Evolutionary conservation across 805 yeast genomes (phyloP), one percentile per base, ranked within the genome.

Genomic region (Candida tammaniensis): DNA sequence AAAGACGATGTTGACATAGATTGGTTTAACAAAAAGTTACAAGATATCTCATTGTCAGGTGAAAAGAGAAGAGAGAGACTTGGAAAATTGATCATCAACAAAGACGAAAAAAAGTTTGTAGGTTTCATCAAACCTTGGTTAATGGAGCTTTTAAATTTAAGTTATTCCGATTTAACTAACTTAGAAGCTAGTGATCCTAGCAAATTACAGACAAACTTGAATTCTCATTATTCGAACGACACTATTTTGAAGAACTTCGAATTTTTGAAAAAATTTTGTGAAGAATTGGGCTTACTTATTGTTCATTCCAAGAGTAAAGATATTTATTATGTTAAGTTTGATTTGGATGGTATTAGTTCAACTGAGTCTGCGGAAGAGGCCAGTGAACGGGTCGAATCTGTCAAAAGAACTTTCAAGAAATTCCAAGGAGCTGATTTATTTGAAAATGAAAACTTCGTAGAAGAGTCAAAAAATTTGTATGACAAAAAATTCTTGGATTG

Each of bases 1-100:
- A 80, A 74, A 44, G 79, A 80, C 34, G 86, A 83, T 42, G 75
- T 86, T 36, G 96, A 89, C 57, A 78, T 86, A 21, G 93, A 84
- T 42, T 89, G 96, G 96, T 86, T 87, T 60, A 87, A 87, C 59
- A 74, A 82, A 50, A 85, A 85, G 51, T 71, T 91, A 42, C 94
- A 85, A 46, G 82, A 82, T 50, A 78, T 85, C 37, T 82, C 91
- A 5, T 63, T 80, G 29, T 70, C 78, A 33, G 93, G 91, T 49
- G 85, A 78, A 47, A 76, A 68, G 58, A 81, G 73, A 56, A 75
- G 87, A 59, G 74, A 71, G 38, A 74, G 77, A 48, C 66, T 69
- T 30, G 89, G 91, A 3, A 82, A 79, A 46, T 61, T 82, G 30
- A 62, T 83, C 13, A 55, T 85, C 26, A 53, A 82, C 34, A 82